These are phyloP conservation scores for Rhizopogon rudus DNA, from an alignment of 768 basidiomycete species.

Conservation along the genomic window DNA sequence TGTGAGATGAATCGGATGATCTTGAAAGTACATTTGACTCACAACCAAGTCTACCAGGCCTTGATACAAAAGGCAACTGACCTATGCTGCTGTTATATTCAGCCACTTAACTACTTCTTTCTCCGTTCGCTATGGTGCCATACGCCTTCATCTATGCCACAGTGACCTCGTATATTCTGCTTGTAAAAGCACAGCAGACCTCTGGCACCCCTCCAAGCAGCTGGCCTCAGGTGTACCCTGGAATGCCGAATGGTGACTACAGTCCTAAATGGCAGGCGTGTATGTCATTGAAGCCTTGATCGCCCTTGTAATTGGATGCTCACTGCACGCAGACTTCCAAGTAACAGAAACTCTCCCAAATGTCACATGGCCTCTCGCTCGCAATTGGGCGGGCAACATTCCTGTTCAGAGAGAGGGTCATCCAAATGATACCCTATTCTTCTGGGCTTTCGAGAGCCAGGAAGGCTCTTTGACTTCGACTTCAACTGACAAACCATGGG, in stretches of 20 bases:
- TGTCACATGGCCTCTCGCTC: conserved; percentile 45
- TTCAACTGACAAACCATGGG: conserved; percentile 51
- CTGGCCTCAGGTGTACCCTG: conserved; percentile 39
- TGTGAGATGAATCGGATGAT: conserved; percentile 2
- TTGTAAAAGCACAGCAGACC: conserved; percentile 16
- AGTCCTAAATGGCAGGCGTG: conserved; percentile 60
- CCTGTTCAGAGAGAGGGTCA: conserved; percentile 54
- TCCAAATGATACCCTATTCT: conserved; percentile 64
- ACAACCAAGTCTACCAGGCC: background rate
- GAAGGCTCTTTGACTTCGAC: conserved; percentile 48
- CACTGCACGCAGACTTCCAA: conserved; percentile 43
- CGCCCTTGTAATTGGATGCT: background rate
- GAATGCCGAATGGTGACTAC: conserved; percentile 40
- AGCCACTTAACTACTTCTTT: conserved; percentile 3
- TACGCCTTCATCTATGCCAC: conserved; percentile 5
- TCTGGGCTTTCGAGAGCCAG: conserved; percentile 55
- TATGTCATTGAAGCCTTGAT: conserved; percentile 27
- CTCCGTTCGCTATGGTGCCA: conserved; percentile 15
- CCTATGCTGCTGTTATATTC: background rate
- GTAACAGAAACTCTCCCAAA: conserved; percentile 56
- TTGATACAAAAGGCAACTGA: background rate
- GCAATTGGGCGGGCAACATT: conserved; percentile 62
- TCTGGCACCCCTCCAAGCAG: conserved; percentile 21
- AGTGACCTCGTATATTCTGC: conserved; percentile 3
- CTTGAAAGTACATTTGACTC: background rate